Evolutionary conservation across 2,329 filamentous ascomycete genomes (phyloP), one percentile per base, ranked within the genome.

Genomic region (Aspergillus cejpii): DNA sequence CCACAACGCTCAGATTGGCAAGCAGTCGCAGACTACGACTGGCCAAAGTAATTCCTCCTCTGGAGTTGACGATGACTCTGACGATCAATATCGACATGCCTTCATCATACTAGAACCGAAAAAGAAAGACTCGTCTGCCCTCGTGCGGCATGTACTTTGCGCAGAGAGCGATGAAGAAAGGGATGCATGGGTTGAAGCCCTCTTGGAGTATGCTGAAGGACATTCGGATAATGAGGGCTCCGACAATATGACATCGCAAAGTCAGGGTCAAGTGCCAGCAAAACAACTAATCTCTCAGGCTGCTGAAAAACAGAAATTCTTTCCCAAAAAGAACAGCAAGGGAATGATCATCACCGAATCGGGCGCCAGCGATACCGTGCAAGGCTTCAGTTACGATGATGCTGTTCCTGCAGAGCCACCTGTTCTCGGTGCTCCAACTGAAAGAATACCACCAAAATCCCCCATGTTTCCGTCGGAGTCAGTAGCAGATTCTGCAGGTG

Each of bases 71-170:
- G 88, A 94, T 36, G 89, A 95, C 43, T 71, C 80, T 38, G 92
- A 97, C 48, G 94, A 94, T 60, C 88, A 97, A 64, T 98, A 95
- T 63, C 85, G 92, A 5, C 92, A 98, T 68, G 92, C 92, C 0
- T 98, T 98, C 70, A 74, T 97, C 37, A 86, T 98, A 43, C 66
- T 97, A 41, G 92, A 98, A 62, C 91, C 91, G 1, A 98, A 98
- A 73, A 88, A 89, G 66, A 97, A 95, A 67, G 92, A 98, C 61
- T 89, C 89, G 0, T 83, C 77, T 17, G 89, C 85, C 54, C 78
- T 91, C 42, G 87, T 96, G 19, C 87, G 91, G 53, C 92, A 98
- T 64, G 90, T 98, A 0, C 74, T 98, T 14, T 98, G 92, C 64
- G 91, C 92, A 0, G 92, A 98, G 67, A 97, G 86, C 59, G 92